Base-by-base conservation (phyloP, 306 rosid species). In the Senna siamea region DNA sequence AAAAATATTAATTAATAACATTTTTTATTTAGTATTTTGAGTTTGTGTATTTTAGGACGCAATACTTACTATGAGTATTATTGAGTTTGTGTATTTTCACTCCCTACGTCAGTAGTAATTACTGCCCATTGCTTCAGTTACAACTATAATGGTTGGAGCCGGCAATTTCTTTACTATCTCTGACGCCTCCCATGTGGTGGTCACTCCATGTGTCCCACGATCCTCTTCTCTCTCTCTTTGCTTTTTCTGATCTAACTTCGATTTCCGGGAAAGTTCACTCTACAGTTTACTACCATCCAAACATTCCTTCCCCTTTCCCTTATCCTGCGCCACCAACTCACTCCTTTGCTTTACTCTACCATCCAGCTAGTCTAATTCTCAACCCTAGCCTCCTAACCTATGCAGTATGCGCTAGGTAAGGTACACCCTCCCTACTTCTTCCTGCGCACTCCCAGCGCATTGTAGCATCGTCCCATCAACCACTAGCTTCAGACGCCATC, bases 181-280 rank as follows among this genome's bases (percentile, higher is more conserved):
- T 85, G 93, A 88, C 92, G 84, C 61, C 40, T 72, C 79, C 81
- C 97, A 89, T 91, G 98, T 91, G 97, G 78, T 80, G 86, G 83
- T 81, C 92, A 53, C 75, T 66, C 80, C 72, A 48, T 60, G 66
- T 79, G 85, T 70, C 87, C 91, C 92, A 86, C 82, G 37, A 5
- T 51, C 47, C 66, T 1, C 66, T 51, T 4, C 32, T 34, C 65
- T 72, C 65, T 63, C 53, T 30, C 44, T 38, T 52, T 44, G 7
- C 47, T 65, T 55, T 55, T 51, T 57, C 50, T 54, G 53, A 78
- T 87, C 82, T 62, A 47, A 51, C 91, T 86, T 91, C 88, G 96
- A 66, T 86, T 89, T 88, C 86, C 81, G 91, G 43, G 90, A 88
- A 88, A 88, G 91, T 72, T 75, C 83, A 69, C 62, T 26, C 61